These are phyloP conservation scores for Durotheca rogersii DNA, from an alignment of 495 filamentous ascomycete species.

Conservation along the genomic window DNA sequence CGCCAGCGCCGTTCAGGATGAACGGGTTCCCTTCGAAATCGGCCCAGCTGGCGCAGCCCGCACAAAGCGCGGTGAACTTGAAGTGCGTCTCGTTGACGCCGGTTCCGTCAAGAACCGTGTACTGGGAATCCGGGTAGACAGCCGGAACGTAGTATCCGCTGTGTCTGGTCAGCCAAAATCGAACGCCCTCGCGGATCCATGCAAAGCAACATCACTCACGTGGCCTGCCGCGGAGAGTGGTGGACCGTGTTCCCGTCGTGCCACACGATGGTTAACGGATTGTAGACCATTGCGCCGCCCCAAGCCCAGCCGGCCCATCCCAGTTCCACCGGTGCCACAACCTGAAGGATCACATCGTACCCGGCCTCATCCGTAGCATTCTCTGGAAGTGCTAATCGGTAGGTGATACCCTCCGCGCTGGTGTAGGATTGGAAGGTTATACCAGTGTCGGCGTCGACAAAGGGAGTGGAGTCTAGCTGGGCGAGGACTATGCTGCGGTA, in stretches of 20 bases:
- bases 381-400: slow-evolving; percentile 44
- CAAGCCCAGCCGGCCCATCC: slow-evolving; percentile 51
- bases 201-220: slow-evolving; percentile 33
- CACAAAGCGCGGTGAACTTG: slow-evolving; percentile 47
- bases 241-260: slow-evolving; percentile 42
- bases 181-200: neutral
- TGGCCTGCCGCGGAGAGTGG: slow-evolving; percentile 44
- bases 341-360: slow-evolving; percentile 47
- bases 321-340: slow-evolving; percentile 39
- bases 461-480: slow-evolving; percentile 38
- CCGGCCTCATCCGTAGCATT: slow-evolving; percentile 32
- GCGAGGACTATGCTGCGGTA: slow-evolving; percentile 15
- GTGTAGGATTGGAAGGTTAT: slow-evolving; percentile 45
- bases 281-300: slow-evolving; percentile 51
- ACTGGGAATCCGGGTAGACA: slow-evolving; percentile 35
- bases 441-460: slow-evolving; percentile 43
- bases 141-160: slow-evolving; percentile 50
- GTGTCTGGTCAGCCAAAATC: slow-evolving; percentile 3
- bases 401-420: slow-evolving; percentile 38
- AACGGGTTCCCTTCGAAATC: slow-evolving; percentile 44
- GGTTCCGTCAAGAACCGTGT: slow-evolving; percentile 46
- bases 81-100: slow-evolving; percentile 49
- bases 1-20: slow-evolving; percentile 38
- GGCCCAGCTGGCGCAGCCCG: slow-evolving; percentile 46
- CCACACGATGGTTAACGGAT: slow-evolving; percentile 48